Conservation (phyloP, 768 basidiomycete species). For the Termitomyces sp. region DNA sequence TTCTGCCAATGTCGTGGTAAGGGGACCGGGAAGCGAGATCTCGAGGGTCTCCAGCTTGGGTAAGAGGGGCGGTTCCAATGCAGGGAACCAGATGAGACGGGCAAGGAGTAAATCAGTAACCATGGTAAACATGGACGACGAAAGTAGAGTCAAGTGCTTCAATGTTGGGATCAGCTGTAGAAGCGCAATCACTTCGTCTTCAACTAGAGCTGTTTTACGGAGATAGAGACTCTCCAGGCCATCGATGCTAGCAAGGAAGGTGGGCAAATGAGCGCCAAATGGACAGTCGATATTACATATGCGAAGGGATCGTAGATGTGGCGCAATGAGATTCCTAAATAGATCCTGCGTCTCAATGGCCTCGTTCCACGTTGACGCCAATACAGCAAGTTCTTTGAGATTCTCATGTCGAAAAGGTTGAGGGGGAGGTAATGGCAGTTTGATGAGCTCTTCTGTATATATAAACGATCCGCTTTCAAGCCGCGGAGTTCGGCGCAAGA, state of each 20-base stretch:
- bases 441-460: slow-evolving; percentile 6
- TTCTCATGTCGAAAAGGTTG: slow-evolving; percentile 22
- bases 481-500: slow-evolving; percentile 12
- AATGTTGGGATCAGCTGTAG: slow-evolving; percentile 27
- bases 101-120: slow-evolving; percentile 28
- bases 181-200: slow-evolving; percentile 27
- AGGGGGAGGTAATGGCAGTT: slow-evolving; percentile 1
- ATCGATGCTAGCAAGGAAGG: slow-evolving; percentile 27
- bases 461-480: slow-evolving; percentile 16
- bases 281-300: slow-evolving; percentile 33
- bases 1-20: slow-evolving; percentile 26
- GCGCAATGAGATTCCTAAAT: slow-evolving; percentile 29
- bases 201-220: slow-evolving; percentile 29
- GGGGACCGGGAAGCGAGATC: slow-evolving; percentile 27
- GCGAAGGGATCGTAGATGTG: slow-evolving; percentile 28
- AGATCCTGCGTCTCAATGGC: slow-evolving; percentile 27
- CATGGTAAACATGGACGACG: slow-evolving; percentile 20
- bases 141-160: slow-evolving; percentile 28
- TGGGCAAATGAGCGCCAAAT: slow-evolving; percentile 24
- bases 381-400: slow-evolving; percentile 29
- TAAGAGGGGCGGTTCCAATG: slow-evolving; percentile 19
- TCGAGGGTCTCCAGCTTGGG: slow-evolving; percentile 31
- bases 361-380: slow-evolving; percentile 31
- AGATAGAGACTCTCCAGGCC: slow-evolving; percentile 30
- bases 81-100: slow-evolving; percentile 28